Evolutionary conservation across 257 asterid species (phyloP).

Genomic region (Solanum corneliomulleri): DNA sequence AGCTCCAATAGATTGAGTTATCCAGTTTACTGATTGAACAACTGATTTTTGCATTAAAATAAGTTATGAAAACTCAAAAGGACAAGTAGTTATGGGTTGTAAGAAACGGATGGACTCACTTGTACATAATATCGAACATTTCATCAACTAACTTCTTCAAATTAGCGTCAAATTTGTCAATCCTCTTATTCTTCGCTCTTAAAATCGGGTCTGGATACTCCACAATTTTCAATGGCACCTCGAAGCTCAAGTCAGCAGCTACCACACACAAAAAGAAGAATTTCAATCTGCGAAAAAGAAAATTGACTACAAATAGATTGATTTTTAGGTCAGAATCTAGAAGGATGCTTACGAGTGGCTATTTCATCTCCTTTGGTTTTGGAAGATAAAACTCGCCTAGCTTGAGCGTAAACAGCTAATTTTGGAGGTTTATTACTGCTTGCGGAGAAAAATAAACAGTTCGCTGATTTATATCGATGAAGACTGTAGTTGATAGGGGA

Average conservation of each 20-base stretch:
- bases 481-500: not conserved
- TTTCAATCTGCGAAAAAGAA: not conserved
- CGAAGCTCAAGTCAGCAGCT: slow-evolving; percentile 70
- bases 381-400: slow-evolving; percentile 47
- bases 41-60: not conserved
- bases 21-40: not conserved
- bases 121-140: slow-evolving; percentile 95
- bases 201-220: slow-evolving; percentile 78
- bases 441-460: not conserved
- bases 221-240: slow-evolving; percentile 45
- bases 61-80: not conserved
- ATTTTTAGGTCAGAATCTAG: not conserved
- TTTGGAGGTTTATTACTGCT: slow-evolving; percentile 3
- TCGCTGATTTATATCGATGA: slow-evolving; percentile 4
- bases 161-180: slow-evolving; percentile 49
- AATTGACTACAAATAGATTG: not conserved
- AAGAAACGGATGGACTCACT: slow-evolving; percentile 21
- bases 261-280: not conserved
- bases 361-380: slow-evolving; percentile 21
- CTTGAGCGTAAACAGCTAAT: slow-evolving; percentile 34
- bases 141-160: slow-evolving; percentile 68
- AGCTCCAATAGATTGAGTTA: not conserved
- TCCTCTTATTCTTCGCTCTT: slow-evolving; percentile 71
- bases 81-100: not conserved
- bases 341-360: slow-evolving; percentile 46